Base-by-base conservation (phyloP, 2,329 filamentous ascomycete genomes). In the Aaosphaeria arxii region DNA sequence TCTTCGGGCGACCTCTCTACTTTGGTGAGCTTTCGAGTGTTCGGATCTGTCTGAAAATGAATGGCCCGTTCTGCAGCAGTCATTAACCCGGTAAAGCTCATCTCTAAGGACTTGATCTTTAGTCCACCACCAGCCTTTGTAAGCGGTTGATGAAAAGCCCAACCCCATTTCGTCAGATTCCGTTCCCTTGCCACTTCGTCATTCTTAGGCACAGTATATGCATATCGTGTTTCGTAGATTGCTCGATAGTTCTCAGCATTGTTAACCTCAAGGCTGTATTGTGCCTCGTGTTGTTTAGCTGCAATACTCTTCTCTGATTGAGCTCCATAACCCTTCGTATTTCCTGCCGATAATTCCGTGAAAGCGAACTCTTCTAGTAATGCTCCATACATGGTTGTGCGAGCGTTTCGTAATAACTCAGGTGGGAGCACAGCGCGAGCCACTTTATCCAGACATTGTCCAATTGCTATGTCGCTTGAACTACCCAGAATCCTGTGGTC, bases 391-490 rank as follows among this genome's bases (percentile, higher is more conserved):
- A 90, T 90, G 45, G 89, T 85, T 57, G 81, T 81, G 39, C 75
- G 76, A 35, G 77, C 76, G 1, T 67, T 65, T 13, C 77, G 71
- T 24, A 92, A 69, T 3, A 85, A 54, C 0, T 76, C 69, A 0
- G 71, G 29, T 0, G 91, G 92, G 1, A 97, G 71, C 48, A 96
- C 83, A 11, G 79, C 76, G 42, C 94, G 83, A 6, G 89, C 91
- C 48, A 84, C 80, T 71, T 97, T 96, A 75, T 99, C 94, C 32
- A 99, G 76, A 60, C 88, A 83, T 70, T 96, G 89, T 43, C 94
- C 94, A 49, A 96, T 76, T n/a, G 94, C 91, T 53, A 91, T 85
- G 70, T 95, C 90, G n/a, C 71, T 72, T 0, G 88, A 87, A 11
- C 81, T 77, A 13, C 87, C 90, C 29, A 97, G 72, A 49, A 95